These are phyloP conservation scores for Penicillium sp. DNA, from an alignment of 2,329 filamentous ascomycete genomes.

Conservation along the genomic window DNA sequence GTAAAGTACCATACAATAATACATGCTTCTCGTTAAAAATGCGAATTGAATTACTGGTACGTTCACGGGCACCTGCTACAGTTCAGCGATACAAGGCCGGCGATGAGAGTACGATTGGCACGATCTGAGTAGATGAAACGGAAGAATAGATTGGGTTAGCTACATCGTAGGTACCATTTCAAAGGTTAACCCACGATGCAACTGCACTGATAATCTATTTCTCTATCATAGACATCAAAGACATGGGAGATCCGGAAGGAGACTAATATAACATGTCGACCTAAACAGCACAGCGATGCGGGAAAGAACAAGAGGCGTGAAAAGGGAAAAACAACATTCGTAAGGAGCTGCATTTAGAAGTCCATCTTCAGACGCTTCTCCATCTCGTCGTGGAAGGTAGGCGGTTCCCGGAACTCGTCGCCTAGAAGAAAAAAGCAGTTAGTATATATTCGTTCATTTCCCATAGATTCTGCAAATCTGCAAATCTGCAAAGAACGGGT, in stretches of 20 bases:
- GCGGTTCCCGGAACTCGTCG: conserved; percentile 71
- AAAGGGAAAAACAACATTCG: conserved; percentile 19
- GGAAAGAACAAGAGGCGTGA: conserved; percentile 4
- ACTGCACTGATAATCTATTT: conserved; percentile 16
- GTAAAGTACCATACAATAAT: no score
- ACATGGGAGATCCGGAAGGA: conserved; percentile 6
- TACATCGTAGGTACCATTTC: not conserved
- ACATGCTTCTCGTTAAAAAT: no score
- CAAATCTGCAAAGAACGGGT: conserved; percentile 24
- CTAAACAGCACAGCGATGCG: conserved; percentile 11
- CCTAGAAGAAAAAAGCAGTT: conserved; percentile 40
- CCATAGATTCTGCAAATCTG: no score
- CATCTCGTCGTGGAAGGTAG: conserved; percentile 88
- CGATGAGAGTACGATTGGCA: not conserved
- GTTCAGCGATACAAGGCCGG: no score
- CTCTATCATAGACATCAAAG: conserved; percentile 19
- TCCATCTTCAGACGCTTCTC: conserved; percentile 87
- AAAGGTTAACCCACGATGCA: not conserved
- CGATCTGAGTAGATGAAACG: not conserved
- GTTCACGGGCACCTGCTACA: no score
- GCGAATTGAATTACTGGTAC: no score
- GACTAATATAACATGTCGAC: conserved; percentile 21
- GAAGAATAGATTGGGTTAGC: conserved; percentile 14
- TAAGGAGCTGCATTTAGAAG: conserved; percentile 29
- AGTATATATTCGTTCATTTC: not conserved